phyloP scores from a whole-genome alignment of 78 protist species.

The Chrysochromulina tobinii region DNA sequence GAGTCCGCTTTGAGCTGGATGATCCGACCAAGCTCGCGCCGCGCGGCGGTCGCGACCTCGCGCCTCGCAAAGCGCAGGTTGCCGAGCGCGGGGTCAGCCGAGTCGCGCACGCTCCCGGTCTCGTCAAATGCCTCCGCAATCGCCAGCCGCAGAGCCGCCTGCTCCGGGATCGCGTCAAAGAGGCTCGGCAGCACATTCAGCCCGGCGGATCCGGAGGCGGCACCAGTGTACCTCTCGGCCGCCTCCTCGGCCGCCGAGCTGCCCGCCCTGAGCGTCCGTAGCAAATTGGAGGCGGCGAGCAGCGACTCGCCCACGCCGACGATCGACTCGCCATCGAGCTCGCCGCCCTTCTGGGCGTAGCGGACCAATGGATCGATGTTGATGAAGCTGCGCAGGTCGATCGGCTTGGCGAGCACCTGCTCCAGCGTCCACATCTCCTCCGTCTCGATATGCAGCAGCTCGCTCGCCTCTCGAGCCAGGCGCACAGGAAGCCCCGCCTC shows the following conservation, averaged over 20 bases:
- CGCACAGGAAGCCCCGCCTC: not conserved
- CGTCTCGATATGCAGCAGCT: not conserved
- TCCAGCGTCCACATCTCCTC: not conserved
- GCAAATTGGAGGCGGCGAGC: not conserved
- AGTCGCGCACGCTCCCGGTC: not conserved
- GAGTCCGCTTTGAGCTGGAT: too few species aligned
- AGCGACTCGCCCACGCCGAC: not conserved
- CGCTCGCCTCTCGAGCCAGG: not conserved
- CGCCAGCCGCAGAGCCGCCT: not conserved
- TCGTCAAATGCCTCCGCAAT: not conserved
- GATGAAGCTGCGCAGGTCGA: not conserved
- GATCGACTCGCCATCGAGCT: not conserved
- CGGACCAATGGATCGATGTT: not conserved
- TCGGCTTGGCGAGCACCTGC: not conserved
- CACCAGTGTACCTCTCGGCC: not conserved
- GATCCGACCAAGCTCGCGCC: not conserved
- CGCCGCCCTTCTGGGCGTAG: not conserved
- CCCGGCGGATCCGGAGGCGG: not conserved
- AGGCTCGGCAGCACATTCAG: not conserved
- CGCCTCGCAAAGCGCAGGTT: not conserved
- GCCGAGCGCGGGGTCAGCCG: not conserved
- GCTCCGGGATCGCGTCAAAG: not conserved
- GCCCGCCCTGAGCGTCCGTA: not conserved
- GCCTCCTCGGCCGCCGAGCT: not conserved
- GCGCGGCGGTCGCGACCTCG: not conserved